phyloP scores from a whole-genome alignment of 2,329 filamentous ascomycete species.

The Ophiostoma novo-ulmi region DNA sequence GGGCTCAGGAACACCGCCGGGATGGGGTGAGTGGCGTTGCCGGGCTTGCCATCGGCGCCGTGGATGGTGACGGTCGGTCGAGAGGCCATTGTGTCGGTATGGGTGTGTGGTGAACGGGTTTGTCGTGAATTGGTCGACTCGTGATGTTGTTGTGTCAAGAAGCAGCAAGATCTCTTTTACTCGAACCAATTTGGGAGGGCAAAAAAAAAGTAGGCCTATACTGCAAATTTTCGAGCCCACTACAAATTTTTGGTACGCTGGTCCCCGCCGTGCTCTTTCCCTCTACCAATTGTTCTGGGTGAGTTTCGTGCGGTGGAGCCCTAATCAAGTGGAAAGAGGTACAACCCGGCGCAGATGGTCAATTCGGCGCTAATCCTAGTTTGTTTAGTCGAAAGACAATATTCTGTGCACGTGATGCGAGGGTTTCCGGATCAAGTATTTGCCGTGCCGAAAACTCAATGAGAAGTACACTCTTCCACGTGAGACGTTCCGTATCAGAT shows the following conservation, averaged over 20 bases:
- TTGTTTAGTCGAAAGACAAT: background rate
- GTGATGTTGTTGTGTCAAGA: slow-evolving; percentile 16
- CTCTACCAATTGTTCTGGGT: background rate
- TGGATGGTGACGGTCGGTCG: slow-evolving; percentile 97
- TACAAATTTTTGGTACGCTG: slow-evolving; percentile 18
- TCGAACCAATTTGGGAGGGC: background rate
- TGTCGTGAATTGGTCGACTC: slow-evolving; percentile 21
- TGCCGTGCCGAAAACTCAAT: slow-evolving; percentile 4
- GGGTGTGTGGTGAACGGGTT: slow-evolving; percentile 16
- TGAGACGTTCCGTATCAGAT: background rate
- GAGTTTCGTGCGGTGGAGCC: slow-evolving; percentile 27
- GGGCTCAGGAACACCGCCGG: slow-evolving; percentile 95
- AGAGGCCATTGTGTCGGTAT: slow-evolving; percentile 65
- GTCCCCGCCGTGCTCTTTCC: slow-evolving; percentile 2
- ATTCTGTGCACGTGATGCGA: slow-evolving; percentile 20
- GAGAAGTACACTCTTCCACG: background rate
- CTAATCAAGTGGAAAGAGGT: slow-evolving; percentile 16
- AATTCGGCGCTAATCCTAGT: slow-evolving; percentile 5
- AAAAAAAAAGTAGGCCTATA: background rate
- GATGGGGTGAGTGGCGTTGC: slow-evolving; percentile 82
- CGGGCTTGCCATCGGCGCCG: slow-evolving; percentile 89
- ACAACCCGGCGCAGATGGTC: background rate
- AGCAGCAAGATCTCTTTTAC: slow-evolving; percentile 11
- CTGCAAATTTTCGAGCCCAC: slow-evolving; percentile 22
- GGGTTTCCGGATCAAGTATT: slow-evolving; percentile 18